phyloP scores from a whole-genome alignment of 257 asterid genomes.

The Lithospermum erythrorhizon region DNA sequence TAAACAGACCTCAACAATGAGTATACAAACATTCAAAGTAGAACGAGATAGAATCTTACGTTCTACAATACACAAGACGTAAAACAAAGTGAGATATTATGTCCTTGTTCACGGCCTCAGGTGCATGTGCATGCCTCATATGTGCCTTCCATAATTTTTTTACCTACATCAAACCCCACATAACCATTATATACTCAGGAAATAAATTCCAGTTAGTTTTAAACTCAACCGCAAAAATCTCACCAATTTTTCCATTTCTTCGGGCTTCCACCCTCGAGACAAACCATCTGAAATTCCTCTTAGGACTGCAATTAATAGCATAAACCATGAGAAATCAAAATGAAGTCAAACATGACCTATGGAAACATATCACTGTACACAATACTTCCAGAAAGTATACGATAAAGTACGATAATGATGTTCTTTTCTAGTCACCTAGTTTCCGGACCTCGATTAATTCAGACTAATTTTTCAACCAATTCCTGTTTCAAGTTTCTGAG shows the following conservation, averaged over 20 bases:
- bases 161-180: slow-evolving; percentile 27
- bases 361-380: background rate
- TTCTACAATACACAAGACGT: slow-evolving; percentile 91
- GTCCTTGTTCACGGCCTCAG: slow-evolving; percentile 62
- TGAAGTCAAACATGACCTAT: background rate
- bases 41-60: slow-evolving; percentile 30
- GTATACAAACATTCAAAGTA: slow-evolving; percentile 2
- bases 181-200: background rate
- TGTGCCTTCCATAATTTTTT: slow-evolving; percentile 45
- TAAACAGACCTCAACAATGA: background rate
- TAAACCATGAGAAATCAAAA: background rate
- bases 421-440: background rate
- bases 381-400: background rate
- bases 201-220: background rate
- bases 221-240: background rate
- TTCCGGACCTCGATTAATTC: too few relatives aligned
- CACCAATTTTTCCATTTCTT: slow-evolving; percentile 72
- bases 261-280: slow-evolving; percentile 73
- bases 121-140: slow-evolving; percentile 59
- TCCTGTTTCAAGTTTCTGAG: too few relatives aligned
- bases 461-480: too few relatives aligned
- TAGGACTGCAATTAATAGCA: slow-evolving; percentile 47
- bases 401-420: background rate
- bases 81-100: slow-evolving; percentile 85
- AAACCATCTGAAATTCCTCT: slow-evolving; percentile 81